Evolutionary conservation across 2,329 filamentous ascomycete species (phyloP), one percentile per base, ranked within the genome.

Genomic region (Aspergillus aculeatinus): DNA sequence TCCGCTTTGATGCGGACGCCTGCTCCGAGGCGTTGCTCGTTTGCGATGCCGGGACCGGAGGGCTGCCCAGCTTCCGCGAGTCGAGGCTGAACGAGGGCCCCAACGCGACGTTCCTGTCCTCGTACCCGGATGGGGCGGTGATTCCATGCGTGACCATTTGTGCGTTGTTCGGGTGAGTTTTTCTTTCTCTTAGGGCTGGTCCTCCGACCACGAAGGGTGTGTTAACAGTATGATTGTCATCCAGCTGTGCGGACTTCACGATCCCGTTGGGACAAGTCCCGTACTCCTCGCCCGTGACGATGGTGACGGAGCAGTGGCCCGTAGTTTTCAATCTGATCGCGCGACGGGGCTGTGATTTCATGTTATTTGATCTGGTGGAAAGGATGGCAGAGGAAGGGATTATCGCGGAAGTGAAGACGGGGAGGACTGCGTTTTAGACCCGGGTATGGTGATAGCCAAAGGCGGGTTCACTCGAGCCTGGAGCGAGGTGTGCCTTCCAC

Each of bases 11-110:
- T 9, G 11, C 47, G 7, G 48, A 65, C 1, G 59, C 66, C 7
- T 75, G 73, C 63, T 72, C 70, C 5, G 65, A 69, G 1, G 58
- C 65, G 4, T 19, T 74, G 25, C 56, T 74, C 12, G 33, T 75
- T 6, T 74, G 72, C 53, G 62, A 67, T 25, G 57, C 59, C 16
- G 63, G 61, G 14, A 64, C 70, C 6, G 73, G 73, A 3, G 63
- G 63, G 1, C n/a, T 63, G 3, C 61, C 63, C 14, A 63, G 58
- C 23, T 65, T 58, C 31, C 63, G 63, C 11, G 63, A 63, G 21
- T 14, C 54, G 19, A 33, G 21, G 7, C 61, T 63, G 10, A 62
- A 63, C 21, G 35, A 61, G 14, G 23, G 57, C 1, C 60, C 63
- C 5, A 63, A 63, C 51, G 60, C 63, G 1, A 63, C 53, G 1